A percentile compares a stretch with the other conserved stretches of the same genome.
These are phyloP conservation scores for Syzygium aromaticum DNA, from an alignment of 345 rosid species.

Conservation along the genomic window DNA sequence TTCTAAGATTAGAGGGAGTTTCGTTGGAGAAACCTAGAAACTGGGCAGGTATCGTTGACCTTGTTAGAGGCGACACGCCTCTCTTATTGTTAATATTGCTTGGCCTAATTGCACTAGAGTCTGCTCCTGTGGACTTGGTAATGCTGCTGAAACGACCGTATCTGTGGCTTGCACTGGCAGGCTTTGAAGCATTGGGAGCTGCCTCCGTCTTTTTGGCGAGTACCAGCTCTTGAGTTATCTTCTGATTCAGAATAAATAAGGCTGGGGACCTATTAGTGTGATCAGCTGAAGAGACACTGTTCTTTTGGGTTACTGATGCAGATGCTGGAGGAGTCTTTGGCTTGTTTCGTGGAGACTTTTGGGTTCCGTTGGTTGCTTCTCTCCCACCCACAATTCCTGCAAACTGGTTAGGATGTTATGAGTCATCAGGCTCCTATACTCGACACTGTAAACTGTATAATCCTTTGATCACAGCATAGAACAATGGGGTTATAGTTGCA, in stretches of 20 bases:
- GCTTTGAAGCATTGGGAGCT: neutral
- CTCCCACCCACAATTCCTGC: neutral
- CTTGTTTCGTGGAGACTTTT: neutral
- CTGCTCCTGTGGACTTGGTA: neutral
- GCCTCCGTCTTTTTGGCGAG: neutral
- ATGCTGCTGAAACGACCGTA: conserved; percentile 2
- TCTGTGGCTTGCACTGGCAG: neutral
- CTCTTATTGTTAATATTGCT: conserved; percentile 5
- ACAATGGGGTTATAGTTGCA: neutral
- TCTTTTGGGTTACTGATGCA: conserved; percentile 12
- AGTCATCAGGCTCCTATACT: neutral
- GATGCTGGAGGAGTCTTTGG: conserved; percentile 14
- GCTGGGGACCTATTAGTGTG: neutral
- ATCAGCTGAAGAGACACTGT: conserved; percentile 1
- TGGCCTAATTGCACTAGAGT: conserved; percentile 1
- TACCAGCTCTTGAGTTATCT: neutral
- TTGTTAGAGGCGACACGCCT: conserved; percentile 23
- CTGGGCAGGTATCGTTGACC: conserved; percentile 17
- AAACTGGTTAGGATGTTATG: neutral
- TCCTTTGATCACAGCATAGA: neutral
- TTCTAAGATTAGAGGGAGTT: conserved; percentile 29
- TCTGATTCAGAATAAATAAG: conserved; percentile 2
- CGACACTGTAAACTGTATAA: neutral
- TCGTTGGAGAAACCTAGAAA: conserved; percentile 20
- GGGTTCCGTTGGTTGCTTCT: neutral